Conservation (phyloP, 1,284 basidiomycete genomes). For the Baeospora myosura region DNA sequence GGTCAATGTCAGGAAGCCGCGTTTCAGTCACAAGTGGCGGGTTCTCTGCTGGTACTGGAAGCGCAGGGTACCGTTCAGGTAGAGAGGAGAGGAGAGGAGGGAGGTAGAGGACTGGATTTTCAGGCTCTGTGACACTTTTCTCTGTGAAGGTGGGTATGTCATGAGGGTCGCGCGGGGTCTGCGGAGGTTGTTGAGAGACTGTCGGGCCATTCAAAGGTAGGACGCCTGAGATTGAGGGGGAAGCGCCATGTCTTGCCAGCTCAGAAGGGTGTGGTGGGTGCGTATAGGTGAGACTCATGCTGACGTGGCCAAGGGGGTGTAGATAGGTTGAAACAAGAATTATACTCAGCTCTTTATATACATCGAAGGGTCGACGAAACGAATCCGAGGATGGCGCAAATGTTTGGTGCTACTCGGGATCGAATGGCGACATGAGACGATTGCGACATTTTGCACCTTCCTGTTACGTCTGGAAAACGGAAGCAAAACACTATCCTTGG, state of each 20-base stretch:
- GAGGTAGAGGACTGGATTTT: slow-evolving; percentile 61
- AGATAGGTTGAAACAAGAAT: background rate
- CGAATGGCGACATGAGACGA: background rate
- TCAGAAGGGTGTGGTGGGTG: slow-evolving; percentile 24
- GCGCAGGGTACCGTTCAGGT: slow-evolving; percentile 30
- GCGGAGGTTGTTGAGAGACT: too few species aligned
- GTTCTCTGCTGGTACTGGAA: slow-evolving; percentile 14
- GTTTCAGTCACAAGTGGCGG: slow-evolving; percentile 59
- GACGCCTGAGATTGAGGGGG: background rate
- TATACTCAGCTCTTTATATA: too few species aligned
- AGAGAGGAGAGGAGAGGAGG: slow-evolving; percentile 75
- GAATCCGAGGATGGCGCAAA: too few species aligned
- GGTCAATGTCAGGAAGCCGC: slow-evolving; percentile 76
- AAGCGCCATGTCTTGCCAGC: too few species aligned
- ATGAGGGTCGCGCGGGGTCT: slow-evolving; percentile 63
- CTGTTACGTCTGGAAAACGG: background rate
- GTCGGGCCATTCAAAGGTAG: slow-evolving; percentile 8
- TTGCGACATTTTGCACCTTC: slow-evolving; percentile 11
- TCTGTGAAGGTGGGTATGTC: slow-evolving; percentile 47
- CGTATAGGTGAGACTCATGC: slow-evolving; percentile 27
- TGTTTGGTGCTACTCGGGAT: too few species aligned
- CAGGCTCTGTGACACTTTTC: slow-evolving; percentile 29
- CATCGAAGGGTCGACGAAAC: too few species aligned
- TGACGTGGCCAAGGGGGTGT: background rate
- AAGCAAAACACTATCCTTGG: background rate